Evolutionary conservation across 352 stramenopile species (phyloP).

Genomic region (Phytophthora rubi): DNA sequence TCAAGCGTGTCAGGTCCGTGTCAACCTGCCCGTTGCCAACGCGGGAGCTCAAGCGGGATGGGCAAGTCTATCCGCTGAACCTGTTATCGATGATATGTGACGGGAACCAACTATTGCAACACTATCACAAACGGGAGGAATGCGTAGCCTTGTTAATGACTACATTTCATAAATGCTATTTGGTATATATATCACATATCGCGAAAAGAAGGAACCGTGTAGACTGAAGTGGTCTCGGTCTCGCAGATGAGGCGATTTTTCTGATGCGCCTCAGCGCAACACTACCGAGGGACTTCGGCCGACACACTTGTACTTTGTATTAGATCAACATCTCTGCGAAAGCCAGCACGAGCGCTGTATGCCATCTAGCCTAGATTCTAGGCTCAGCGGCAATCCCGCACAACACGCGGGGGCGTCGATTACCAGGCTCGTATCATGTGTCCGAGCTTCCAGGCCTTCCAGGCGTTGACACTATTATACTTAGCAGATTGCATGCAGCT

Average conservation of each 20-base stretch:
- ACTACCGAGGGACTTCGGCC: neutral
- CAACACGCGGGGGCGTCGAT: conserved; percentile 2
- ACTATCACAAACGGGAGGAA: neutral
- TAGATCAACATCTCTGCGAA: neutral
- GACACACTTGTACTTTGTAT: conserved; percentile 1
- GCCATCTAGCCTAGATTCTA: neutral
- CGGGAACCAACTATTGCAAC: neutral
- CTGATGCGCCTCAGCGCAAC: conserved; percentile 3
- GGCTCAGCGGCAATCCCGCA: neutral
- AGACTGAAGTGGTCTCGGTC: neutral
- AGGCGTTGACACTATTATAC: neutral
- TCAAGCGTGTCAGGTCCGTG: conserved; percentile 12
- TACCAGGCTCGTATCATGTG: conserved; percentile 1
- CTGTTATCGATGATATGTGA: neutral
- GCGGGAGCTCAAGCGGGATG: conserved; percentile 8
- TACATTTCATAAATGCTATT: neutral
- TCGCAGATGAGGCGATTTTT: conserved; percentile 1
- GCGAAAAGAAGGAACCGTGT: neutral
- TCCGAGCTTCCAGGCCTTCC: neutral
- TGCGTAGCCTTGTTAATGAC: neutral
- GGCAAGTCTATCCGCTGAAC: neutral
- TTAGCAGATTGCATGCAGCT: neutral
- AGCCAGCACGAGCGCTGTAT: neutral
- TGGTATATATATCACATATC: neutral
- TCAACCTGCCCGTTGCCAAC: conserved; percentile 8